phyloP scores from a whole-genome alignment of 352 stramenopile genomes.

The Peronospora farinosa region DNA sequence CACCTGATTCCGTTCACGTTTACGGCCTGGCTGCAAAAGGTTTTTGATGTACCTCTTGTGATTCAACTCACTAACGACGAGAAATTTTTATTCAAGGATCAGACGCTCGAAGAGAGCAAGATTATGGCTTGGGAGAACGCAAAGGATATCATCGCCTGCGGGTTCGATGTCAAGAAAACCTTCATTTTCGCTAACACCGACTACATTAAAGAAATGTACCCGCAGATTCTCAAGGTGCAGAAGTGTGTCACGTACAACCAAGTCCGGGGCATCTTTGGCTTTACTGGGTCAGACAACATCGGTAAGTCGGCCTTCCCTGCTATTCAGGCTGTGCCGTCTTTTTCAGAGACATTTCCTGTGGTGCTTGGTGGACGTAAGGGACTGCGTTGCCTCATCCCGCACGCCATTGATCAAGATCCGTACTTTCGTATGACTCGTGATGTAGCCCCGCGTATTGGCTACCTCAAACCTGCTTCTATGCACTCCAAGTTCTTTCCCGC shows the following conservation, averaged over 20 bases:
- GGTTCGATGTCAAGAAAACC: slow-evolving; percentile 95
- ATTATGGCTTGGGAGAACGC: slow-evolving; percentile 97
- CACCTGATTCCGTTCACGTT: slow-evolving; percentile 99
- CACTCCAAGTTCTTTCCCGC: slow-evolving; percentile 99
- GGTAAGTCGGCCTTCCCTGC: slow-evolving; percentile 98
- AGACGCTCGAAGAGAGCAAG: slow-evolving; percentile 84
- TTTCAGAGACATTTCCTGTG: slow-evolving; percentile 94
- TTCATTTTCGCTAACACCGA: slow-evolving; percentile 99
- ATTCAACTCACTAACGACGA: slow-evolving; percentile 99
- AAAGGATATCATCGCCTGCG: slow-evolving; percentile 99
- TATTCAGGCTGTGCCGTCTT: slow-evolving; percentile 96
- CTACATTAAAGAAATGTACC: slow-evolving; percentile 99
- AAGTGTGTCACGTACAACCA: slow-evolving; percentile 97
- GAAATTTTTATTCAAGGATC: slow-evolving; percentile 99
- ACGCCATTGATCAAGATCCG: slow-evolving; percentile 99
- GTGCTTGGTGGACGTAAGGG: slow-evolving; percentile 84
- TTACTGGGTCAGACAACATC: slow-evolving; percentile 97
- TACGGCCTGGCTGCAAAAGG: slow-evolving; percentile 97
- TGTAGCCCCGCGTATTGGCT: slow-evolving; percentile 95
- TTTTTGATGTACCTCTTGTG: slow-evolving; percentile 98
- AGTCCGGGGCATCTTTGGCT: slow-evolving; percentile 98
- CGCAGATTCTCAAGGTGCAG: slow-evolving; percentile 98
- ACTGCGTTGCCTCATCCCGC: slow-evolving; percentile 97
- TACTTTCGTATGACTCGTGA: slow-evolving; percentile 99
- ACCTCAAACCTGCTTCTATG: slow-evolving; percentile 95